These are phyloP conservation scores for Daldinia sp. DNA, from an alignment of 2,329 filamentous ascomycete genomes.

Conservation along the genomic window DNA sequence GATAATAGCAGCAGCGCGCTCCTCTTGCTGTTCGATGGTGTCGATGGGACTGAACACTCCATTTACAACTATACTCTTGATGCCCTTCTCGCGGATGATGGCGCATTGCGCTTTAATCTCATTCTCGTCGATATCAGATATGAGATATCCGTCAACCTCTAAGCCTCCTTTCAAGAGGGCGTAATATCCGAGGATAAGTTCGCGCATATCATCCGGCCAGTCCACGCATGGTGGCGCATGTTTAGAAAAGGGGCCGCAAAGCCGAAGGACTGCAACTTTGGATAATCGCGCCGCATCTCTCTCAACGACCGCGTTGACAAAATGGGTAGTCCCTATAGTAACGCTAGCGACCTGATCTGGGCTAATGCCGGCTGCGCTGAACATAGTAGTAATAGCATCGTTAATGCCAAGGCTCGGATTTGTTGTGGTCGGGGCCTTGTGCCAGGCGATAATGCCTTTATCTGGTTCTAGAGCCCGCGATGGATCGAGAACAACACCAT, in stretches of 20 bases:
- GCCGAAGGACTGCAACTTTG: conserved; percentile 65
- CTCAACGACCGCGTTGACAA: conserved; percentile 70
- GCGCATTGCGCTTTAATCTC: conserved; percentile 57
- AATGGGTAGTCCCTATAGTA: conserved; percentile 68
- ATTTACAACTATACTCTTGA: conserved; percentile 61
- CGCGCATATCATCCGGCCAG: conserved; percentile 64
- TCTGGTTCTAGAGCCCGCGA: conserved; percentile 50
- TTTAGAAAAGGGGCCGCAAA: conserved; percentile 66
- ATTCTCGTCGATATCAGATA: conserved; percentile 58
- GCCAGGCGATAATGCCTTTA: conserved; percentile 62
- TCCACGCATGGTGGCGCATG: conserved; percentile 65
- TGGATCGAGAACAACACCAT: conserved; percentile 64
- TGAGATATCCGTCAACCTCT: conserved; percentile 63
- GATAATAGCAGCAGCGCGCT: conserved; percentile 60
- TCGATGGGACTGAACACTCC: conserved; percentile 68
- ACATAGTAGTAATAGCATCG: conserved; percentile 59
- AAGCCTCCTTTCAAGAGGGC: conserved; percentile 63
- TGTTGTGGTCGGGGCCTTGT: conserved; percentile 63
- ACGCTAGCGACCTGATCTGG: conserved; percentile 60
- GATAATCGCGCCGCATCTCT: conserved; percentile 62
- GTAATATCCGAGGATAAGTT: conserved; percentile 60
- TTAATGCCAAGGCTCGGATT: conserved; percentile 62
- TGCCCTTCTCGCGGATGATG: conserved; percentile 56
- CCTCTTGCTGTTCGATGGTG: conserved; percentile 61
- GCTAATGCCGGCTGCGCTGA: conserved; percentile 47